These are phyloP conservation scores for Trichoderma sp. DNA, from an alignment of 2,329 filamentous ascomycete genomes.

Conservation along the genomic window DNA sequence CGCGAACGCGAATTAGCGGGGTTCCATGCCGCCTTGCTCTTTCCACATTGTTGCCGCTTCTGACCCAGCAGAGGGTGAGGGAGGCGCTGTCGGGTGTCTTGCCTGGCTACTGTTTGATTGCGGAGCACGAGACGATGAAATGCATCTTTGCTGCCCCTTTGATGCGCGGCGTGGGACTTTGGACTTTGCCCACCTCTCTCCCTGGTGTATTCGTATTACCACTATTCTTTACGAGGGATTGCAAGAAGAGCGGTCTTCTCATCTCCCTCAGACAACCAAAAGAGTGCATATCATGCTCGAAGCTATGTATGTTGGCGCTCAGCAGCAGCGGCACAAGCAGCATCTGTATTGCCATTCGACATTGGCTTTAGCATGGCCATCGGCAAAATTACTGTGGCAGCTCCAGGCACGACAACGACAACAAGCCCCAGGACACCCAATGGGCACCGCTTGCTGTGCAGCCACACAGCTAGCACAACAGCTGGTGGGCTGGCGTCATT, in stretches of 20 bases:
- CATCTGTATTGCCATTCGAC: not conserved
- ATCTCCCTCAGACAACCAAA: not conserved
- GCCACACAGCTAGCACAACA: not conserved
- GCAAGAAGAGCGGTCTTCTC: not conserved
- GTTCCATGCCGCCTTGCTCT: not conserved
- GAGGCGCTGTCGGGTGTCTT: not conserved
- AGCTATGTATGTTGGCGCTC: not conserved
- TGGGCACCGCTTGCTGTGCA: not conserved
- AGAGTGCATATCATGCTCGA: not conserved
- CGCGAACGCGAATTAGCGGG: conserved; percentile 14
- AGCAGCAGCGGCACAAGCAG: not conserved
- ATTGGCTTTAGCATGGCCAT: not conserved
- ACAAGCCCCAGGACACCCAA: not conserved
- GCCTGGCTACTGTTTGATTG: not conserved
- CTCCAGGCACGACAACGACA: not conserved
- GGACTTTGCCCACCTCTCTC: not conserved
- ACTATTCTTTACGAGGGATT: not conserved
- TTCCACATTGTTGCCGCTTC: not conserved
- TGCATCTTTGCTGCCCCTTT: conserved; percentile 1
- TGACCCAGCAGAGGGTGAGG: not conserved
- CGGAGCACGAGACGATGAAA: conserved; percentile 5
- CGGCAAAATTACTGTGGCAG: not conserved
- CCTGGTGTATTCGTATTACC: not conserved
- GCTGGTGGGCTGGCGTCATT: not conserved
- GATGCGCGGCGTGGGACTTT: not conserved